Conservation (phyloP, 179 eudicot species). For the Amaranthus tricolor region DNA sequence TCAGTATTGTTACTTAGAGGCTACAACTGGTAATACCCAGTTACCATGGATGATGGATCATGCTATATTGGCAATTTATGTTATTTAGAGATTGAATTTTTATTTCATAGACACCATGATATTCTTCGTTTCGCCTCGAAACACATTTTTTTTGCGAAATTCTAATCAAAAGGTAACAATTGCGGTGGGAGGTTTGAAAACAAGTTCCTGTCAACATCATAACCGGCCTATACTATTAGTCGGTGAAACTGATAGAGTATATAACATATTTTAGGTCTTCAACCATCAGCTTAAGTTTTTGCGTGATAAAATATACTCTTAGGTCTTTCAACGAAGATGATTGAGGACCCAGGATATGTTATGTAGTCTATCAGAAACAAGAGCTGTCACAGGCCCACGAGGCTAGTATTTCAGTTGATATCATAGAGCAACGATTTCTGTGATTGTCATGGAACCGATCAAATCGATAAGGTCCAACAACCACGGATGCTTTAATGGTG, state of each 20-base stretch:
- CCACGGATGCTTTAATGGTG: slow-evolving; percentile 67
- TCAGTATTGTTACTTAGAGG: not conserved
- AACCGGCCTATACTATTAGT: slow-evolving; percentile 49
- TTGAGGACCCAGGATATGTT: no score
- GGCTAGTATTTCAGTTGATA: slow-evolving; percentile 49
- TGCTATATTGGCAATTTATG: not conserved
- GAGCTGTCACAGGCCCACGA: slow-evolving; percentile 84
- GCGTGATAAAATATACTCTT: no score
- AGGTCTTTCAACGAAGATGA: no score
- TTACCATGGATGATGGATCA: not conserved
- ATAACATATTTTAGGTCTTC: no score
- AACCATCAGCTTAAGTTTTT: no score
- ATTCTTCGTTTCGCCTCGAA: not conserved
- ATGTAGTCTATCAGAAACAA: slow-evolving; percentile 23
- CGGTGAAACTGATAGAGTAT: slow-evolving; percentile 42
- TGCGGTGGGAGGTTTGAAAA: slow-evolving; percentile 64
- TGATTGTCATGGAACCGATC: slow-evolving; percentile 50
- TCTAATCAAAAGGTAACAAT: not conserved
- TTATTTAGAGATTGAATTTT: not conserved
- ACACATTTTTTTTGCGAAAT: not conserved
- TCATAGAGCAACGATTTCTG: slow-evolving; percentile 35
- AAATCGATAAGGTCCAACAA: slow-evolving; percentile 63
- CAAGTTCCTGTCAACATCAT: slow-evolving; percentile 46
- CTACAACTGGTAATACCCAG: not conserved
- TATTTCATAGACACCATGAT: not conserved